These are phyloP conservation scores for Globisporangium iwayamae DNA, from an alignment of 352 stramenopile species.

Conservation along the genomic window DNA sequence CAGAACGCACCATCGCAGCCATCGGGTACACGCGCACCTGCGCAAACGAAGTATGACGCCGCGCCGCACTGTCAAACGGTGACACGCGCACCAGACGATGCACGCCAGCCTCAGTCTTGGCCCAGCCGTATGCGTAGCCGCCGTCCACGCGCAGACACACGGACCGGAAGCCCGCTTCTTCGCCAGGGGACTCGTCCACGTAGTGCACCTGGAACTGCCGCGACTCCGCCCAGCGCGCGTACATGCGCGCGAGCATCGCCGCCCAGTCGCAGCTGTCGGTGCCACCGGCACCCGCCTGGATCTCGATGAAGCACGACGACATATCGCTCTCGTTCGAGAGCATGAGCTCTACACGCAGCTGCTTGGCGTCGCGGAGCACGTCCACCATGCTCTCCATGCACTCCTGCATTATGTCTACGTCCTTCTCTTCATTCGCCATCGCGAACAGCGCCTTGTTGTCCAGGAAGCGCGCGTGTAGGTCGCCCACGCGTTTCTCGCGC, in stretches of 20 bases:
- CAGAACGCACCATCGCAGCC: conserved; percentile 22
- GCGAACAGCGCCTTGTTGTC: conserved; percentile 63
- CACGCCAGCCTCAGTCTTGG: conserved; percentile 93
- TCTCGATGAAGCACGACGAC: conserved; percentile 75
- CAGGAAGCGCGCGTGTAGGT: conserved; percentile 44
- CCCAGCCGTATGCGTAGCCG: conserved; percentile 90
- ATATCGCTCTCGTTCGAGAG: conserved; percentile 51
- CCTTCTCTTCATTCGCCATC: conserved; percentile 57
- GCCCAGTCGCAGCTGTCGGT: conserved; percentile 97
- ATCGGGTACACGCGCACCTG: conserved; percentile 78
- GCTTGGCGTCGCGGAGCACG: conserved; percentile 38
- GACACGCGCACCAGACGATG: conserved; percentile 94
- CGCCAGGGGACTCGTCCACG: conserved; percentile 84
- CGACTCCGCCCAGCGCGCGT: conserved; percentile 64
- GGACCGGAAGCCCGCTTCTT: conserved; percentile 69
- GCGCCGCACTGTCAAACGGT: conserved; percentile 93
- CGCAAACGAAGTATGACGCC: conserved; percentile 95
- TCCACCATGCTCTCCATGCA: conserved; percentile 38
- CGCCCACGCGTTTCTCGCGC: conserved; percentile 28
- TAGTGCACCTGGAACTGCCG: conserved; percentile 68
- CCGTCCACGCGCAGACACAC: conserved; percentile 58
- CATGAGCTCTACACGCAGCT: conserved; percentile 60
- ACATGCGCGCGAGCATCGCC: conserved; percentile 95
- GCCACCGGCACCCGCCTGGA: conserved; percentile 84
- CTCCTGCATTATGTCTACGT: conserved; percentile 46